Conservation (phyloP, 768 basidiomycete species). For the Phylloporus arenicola region DNA sequence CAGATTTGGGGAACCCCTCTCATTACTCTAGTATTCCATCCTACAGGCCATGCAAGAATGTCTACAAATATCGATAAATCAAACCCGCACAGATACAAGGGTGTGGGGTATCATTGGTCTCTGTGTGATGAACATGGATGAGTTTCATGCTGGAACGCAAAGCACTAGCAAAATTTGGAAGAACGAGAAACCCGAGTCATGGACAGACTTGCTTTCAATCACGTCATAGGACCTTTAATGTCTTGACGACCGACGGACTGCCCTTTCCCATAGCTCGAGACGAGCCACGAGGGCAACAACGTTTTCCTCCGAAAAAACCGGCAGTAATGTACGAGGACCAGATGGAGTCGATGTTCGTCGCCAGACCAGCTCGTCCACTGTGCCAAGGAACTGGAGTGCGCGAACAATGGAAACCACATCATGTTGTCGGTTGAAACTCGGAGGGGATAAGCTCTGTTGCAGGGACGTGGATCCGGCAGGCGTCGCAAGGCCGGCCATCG, state of each 20-base stretch:
- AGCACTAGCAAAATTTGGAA: background rate
- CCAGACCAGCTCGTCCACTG: slow-evolving; percentile 28
- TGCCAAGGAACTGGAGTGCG: slow-evolving; percentile 22
- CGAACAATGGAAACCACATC: slow-evolving; percentile 20
- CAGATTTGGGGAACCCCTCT: slow-evolving; percentile 4
- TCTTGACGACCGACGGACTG: slow-evolving; percentile 19
- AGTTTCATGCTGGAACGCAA: background rate
- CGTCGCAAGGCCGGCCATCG: background rate
- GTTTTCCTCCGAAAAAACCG: slow-evolving; percentile 25
- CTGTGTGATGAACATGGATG: background rate
- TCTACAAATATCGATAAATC: background rate
- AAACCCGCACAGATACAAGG: too few relatives aligned
- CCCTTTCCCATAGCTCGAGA: slow-evolving; percentile 26
- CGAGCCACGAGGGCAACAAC: slow-evolving; percentile 18
- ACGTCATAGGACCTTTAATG: slow-evolving; percentile 2
- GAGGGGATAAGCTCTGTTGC: background rate
- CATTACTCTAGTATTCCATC: too few relatives aligned
- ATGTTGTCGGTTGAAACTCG: slow-evolving; percentile 1
- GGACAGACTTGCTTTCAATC: background rate
- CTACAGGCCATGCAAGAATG: background rate
- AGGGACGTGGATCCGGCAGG: background rate
- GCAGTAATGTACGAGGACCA: slow-evolving; percentile 7
- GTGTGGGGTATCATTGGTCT: background rate
- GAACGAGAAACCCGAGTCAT: too few relatives aligned
- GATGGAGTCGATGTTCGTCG: slow-evolving; percentile 12